phyloP scores from a whole-genome alignment of 306 rosid species.

The Albizia julibrissin region DNA sequence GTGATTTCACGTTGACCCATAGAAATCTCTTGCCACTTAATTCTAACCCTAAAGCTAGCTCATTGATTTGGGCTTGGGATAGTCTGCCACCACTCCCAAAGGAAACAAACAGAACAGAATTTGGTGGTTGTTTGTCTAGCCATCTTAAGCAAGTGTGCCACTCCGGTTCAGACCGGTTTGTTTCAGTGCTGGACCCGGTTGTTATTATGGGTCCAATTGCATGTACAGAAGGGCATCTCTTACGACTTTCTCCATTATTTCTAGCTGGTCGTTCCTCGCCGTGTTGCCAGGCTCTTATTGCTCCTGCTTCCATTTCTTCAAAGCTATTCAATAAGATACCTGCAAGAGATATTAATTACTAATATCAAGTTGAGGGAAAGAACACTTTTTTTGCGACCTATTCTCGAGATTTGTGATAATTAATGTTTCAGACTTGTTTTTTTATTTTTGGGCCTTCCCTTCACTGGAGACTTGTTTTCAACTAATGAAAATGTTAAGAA shows the following conservation, averaged over 20 bases:
- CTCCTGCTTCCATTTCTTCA: not conserved
- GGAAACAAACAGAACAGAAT: not conserved
- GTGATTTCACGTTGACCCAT: conserved; percentile 12
- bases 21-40: conserved; percentile 4
- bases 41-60: conserved; percentile 16
- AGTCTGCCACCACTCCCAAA: not conserved
- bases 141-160: not conserved
- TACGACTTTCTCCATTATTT: not conserved
- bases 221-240: not conserved
- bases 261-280: not conserved
- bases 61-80: not conserved
- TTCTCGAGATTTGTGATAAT: not conserved
- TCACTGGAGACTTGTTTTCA: not conserved
- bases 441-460: too few species aligned
- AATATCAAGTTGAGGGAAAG: not conserved
- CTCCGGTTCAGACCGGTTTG: not conserved
- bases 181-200: not conserved
- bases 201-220: not conserved
- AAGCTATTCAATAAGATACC: conserved; percentile 10
- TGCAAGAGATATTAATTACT: not conserved
- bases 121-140: not conserved
- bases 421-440: not conserved
- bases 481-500: not conserved
- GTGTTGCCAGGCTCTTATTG: not conserved
- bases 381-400: not conserved